phyloP scores from a whole-genome alignment of 2,329 filamentous ascomycete genomes.

The Fusarium solani-melongenae region DNA sequence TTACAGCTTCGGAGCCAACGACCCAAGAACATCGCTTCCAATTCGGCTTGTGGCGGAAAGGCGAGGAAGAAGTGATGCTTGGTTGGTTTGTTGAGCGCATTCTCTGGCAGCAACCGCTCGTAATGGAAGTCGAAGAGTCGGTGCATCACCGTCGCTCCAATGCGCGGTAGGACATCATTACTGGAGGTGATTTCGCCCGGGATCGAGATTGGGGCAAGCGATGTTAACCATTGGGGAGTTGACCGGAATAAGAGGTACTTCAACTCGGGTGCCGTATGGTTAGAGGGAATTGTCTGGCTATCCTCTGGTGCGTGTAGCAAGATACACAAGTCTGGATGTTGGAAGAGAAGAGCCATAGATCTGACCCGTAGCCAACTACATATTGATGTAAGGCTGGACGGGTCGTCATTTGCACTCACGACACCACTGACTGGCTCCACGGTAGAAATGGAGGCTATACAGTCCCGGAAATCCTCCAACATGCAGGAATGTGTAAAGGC shows the following conservation, averaged over 20 bases:
- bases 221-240: constrained; percentile 22
- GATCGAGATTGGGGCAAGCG: constrained; percentile 41
- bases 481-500: constrained; percentile 51
- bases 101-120: constrained; percentile 42
- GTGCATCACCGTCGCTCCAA: constrained; percentile 39
- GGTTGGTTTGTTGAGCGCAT: constrained; percentile 19
- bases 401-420: constrained; percentile 21
- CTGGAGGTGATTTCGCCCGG: background rate
- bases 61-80: constrained; percentile 57
- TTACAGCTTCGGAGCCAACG: constrained; percentile 58
- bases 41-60: constrained; percentile 55
- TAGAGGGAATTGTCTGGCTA: background rate
- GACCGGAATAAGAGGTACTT: constrained; percentile 53
- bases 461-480: constrained; percentile 46
- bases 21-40: constrained; percentile 52
- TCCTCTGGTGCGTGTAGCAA: constrained; percentile 52
- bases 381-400: constrained; percentile 40
- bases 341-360: constrained; percentile 51
- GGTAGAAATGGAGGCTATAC: constrained; percentile 10
- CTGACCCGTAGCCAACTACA: constrained; percentile 50
- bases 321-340: constrained; percentile 48
- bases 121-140: constrained; percentile 48
- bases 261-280: constrained; percentile 33
- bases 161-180: constrained; percentile 29
- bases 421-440: constrained; percentile 36